Conservation (phyloP, 805 yeast genomes). For the Saccharomycopsis olivae region DNA sequence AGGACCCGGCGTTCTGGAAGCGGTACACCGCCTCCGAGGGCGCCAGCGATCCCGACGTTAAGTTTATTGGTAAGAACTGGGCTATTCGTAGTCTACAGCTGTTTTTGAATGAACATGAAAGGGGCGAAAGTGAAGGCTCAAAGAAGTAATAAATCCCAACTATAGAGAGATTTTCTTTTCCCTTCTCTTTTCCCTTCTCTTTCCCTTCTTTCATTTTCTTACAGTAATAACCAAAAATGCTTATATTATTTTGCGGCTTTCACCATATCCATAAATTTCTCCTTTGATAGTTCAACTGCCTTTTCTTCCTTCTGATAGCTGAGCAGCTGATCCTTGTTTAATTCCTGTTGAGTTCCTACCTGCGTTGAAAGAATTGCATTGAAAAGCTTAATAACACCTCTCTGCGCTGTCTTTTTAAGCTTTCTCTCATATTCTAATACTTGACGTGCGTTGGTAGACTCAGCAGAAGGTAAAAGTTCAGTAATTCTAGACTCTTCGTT, state of each 20-base stretch:
- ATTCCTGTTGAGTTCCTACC: slow-evolving; percentile 35
- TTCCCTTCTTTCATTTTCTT: background rate
- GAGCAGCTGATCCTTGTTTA: slow-evolving; percentile 30
- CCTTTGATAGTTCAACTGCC: slow-evolving; percentile 75
- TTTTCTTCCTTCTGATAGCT: slow-evolving; percentile 44
- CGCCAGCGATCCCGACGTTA: slow-evolving; percentile 51
- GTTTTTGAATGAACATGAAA: slow-evolving; percentile 24
- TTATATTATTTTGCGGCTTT: slow-evolving; percentile 51
- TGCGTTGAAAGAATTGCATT: slow-evolving; percentile 80
- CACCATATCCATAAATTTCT: slow-evolving; percentile 79
- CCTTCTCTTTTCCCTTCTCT: background rate
- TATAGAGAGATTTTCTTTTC: too few relatives aligned
- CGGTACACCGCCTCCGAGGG: slow-evolving; percentile 57
- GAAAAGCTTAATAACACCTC: slow-evolving; percentile 77
- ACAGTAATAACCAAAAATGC: background rate
- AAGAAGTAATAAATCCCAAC: too few relatives aligned
- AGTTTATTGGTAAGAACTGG: slow-evolving; percentile 75
- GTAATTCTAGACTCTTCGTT: slow-evolving; percentile 59
- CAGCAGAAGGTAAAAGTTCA: slow-evolving; percentile 42
- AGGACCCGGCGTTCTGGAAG: slow-evolving; percentile 66
- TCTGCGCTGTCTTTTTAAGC: slow-evolving; percentile 72
- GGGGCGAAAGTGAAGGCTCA: too few relatives aligned
- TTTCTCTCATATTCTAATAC: slow-evolving; percentile 56
- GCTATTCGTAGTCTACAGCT: slow-evolving; percentile 64
- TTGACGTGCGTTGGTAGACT: slow-evolving; percentile 40